Evolutionary conservation across 129 eudicot species (phyloP), one percentile per base, ranked within the genome.

Genomic region (Helichrysum umbraculigerum): DNA sequence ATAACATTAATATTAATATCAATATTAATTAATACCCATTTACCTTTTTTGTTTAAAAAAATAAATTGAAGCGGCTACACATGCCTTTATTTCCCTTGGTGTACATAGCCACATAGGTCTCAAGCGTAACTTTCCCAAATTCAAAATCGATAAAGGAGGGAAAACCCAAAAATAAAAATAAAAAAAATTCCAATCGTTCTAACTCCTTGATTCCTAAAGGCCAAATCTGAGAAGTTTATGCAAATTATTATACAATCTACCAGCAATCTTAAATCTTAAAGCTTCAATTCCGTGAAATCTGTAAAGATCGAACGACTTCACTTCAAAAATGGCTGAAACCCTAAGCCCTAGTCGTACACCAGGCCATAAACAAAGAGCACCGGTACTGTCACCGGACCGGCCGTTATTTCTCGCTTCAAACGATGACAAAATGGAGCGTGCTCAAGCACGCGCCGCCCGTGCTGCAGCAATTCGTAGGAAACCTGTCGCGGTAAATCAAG

Each of bases 381-480:
- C 76, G 12, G 77, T 70, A n/a, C 52, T 78, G 0, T 76, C 88
- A 1, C 85, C 91, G 39, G 86, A 74, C 19, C 80, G 85, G 58
- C 80, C 88, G 9, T 71, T 87, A 32, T 82, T 84, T 9, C 12
- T 87, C 33, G 92, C 83, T 37, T 87, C 92, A 44, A 88, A 85
- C 62, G 89, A 87, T 39, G 89, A 87, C 65, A 78, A 79, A 61
- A 89, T 82, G 67, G 92, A 87, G 68, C 89, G 89, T 65, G 92
- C 85, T 30, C 87, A 82, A 71, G 89, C 89, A 73, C 89, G 92
- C 47, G 89, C 89, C 39, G 87, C 89, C 2, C 89, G 92, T 68
- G 89, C 86, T 64, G 98, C 98, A 50, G 90, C 91, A 1, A 61
- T 78, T 42, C 93, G 93, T 37, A 96, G 98, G 20, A 84, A 84